These are phyloP conservation scores for Fusarium buharicum DNA, from an alignment of 2,329 filamentous ascomycete species.

Conservation along the genomic window DNA sequence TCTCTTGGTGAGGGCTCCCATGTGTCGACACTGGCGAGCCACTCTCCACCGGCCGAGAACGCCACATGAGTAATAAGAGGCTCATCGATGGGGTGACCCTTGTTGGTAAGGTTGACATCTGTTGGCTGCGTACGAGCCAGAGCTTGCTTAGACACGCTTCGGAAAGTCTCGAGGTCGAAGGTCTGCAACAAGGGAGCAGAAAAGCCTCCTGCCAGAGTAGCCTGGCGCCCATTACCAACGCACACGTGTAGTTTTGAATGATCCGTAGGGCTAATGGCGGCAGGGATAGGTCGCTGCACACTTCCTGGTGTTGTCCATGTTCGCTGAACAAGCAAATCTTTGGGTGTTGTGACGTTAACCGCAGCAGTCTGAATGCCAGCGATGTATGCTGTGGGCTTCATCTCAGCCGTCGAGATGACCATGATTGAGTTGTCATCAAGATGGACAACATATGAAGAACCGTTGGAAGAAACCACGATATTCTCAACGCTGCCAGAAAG, in stretches of 20 bases:
- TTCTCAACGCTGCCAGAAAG: conserved; percentile 86
- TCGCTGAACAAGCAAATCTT: conserved; percentile 64
- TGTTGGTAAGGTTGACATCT: conserved; percentile 78
- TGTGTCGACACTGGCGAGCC: conserved; percentile 91
- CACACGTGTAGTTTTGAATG: conserved; percentile 74
- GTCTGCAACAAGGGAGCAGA: conserved; percentile 77
- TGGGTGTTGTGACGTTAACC: conserved; percentile 60
- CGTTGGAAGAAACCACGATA: conserved; percentile 81
- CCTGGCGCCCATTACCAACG: conserved; percentile 70
- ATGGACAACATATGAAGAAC: conserved; percentile 84
- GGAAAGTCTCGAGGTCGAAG: conserved; percentile 82
- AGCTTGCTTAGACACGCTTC: conserved; percentile 86
- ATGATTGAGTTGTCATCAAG: conserved; percentile 93
- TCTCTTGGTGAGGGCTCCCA: conserved; percentile 83
- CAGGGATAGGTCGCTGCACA: conserved; percentile 64
- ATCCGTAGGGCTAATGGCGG: conserved; percentile 69
- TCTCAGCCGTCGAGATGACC: conserved; percentile 87
- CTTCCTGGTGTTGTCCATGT: conserved; percentile 59
- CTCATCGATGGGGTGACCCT: conserved; percentile 76
- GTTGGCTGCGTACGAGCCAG: conserved; percentile 89
- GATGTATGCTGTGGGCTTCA: conserved; percentile 85
- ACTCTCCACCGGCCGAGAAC: conserved; percentile 82
- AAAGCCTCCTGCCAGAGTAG: conserved; percentile 61
- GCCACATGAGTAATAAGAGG: conserved; percentile 80
- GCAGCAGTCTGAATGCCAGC: conserved; percentile 79